Conservation (phyloP, 768 basidiomycete species). For the Multifurca ochricompacta region DNA sequence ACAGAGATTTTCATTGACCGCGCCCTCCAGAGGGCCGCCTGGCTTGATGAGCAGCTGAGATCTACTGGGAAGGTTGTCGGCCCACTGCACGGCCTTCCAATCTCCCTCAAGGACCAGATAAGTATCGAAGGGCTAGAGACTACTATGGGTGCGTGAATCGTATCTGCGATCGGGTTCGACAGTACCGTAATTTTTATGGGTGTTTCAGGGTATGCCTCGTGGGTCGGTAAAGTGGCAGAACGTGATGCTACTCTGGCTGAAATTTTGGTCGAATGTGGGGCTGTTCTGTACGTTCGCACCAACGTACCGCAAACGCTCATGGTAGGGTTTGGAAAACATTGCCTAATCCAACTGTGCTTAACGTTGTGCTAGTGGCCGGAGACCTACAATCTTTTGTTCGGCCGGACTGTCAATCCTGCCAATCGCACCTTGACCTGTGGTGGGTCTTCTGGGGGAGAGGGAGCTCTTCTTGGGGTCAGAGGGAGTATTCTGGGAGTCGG, state of each 20-base stretch:
- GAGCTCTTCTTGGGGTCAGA: slow-evolving; percentile 56
- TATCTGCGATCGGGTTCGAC: slow-evolving; percentile 2
- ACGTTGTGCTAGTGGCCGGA: slow-evolving; percentile 54
- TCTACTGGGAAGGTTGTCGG: slow-evolving; percentile 36
- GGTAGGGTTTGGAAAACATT: slow-evolving; percentile 28
- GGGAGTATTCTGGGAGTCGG: slow-evolving; percentile 57
- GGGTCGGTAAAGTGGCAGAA: slow-evolving; percentile 42
- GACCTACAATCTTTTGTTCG: slow-evolving; percentile 72
- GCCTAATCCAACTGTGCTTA: neutral
- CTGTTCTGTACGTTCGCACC: slow-evolving; percentile 48
- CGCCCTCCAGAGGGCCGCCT: slow-evolving; percentile 34
- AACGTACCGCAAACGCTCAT: slow-evolving; percentile 52
- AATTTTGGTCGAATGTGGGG: slow-evolving; percentile 47
- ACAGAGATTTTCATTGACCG: slow-evolving; percentile 43
- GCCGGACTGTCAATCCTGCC: slow-evolving; percentile 67
- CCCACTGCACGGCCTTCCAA: slow-evolving; percentile 39
- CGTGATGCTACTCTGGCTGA: slow-evolving; percentile 45
- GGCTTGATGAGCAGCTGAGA: slow-evolving; percentile 35
- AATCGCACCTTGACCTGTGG: slow-evolving; percentile 66
- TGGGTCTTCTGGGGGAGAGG: slow-evolving; percentile 84
- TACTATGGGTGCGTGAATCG: slow-evolving; percentile 37
- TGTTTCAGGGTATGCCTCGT: slow-evolving; percentile 42
- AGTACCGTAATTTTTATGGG: slow-evolving; percentile 8
- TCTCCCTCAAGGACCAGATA: slow-evolving; percentile 43
- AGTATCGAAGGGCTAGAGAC: slow-evolving; percentile 56